Evolutionary conservation across 768 basidiomycete genomes (phyloP).

Genomic region (Termitomyces sp.): DNA sequence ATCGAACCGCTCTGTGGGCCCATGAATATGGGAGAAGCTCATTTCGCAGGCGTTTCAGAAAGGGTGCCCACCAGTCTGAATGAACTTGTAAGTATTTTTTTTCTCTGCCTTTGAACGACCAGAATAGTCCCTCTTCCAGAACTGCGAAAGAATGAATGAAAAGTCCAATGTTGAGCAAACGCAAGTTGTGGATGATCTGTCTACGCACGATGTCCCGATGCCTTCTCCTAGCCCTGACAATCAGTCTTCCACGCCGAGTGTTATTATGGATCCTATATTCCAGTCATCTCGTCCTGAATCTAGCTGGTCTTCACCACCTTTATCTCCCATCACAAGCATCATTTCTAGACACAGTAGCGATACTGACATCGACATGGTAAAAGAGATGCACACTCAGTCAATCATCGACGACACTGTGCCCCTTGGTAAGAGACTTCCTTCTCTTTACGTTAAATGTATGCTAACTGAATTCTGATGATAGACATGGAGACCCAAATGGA

Average conservation of each 20-base stretch:
- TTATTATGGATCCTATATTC: constrained; percentile 6
- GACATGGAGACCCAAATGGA: constrained; percentile 44
- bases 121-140: constrained; percentile 7
- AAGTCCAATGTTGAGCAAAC: constrained; percentile 45
- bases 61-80: constrained; percentile 50
- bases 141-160: constrained; percentile 1
- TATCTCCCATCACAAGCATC: constrained; percentile 15
- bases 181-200: constrained; percentile 21
- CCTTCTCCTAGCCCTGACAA: constrained; percentile 9
- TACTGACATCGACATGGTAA: constrained; percentile 38
- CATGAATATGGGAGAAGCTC: constrained; percentile 36
- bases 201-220: constrained; percentile 11
- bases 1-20: constrained; percentile 41
- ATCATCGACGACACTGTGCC: constrained; percentile 40
- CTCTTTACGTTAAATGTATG: background rate
- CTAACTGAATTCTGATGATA: constrained; percentile 12
- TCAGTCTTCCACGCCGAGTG: constrained; percentile 4
- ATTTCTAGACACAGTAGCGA: constrained; percentile 19
- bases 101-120: background rate
- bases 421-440: constrained; percentile 34
- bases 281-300: constrained; percentile 4
- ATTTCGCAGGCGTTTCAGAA: constrained; percentile 51
- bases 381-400: constrained; percentile 23
- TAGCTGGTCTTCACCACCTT: constrained; percentile 7
- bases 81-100: constrained; percentile 48